phyloP scores from a whole-genome alignment of 2,329 filamentous ascomycete genomes.

The Tolypocladium nubicola region DNA sequence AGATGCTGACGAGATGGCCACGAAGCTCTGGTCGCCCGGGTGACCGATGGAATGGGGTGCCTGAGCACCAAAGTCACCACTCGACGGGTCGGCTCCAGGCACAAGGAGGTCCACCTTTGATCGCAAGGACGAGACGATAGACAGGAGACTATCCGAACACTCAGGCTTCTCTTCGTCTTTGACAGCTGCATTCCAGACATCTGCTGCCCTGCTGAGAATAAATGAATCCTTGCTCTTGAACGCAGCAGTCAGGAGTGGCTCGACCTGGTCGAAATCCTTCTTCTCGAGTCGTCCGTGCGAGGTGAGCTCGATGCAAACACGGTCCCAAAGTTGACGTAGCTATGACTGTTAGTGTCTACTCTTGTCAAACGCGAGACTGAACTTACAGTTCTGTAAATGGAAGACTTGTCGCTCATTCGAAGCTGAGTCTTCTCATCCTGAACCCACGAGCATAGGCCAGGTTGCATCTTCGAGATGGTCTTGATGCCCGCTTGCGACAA shows the following conservation, averaged over 20 bases:
- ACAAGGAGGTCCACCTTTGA: constrained; percentile 36
- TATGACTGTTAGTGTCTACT: constrained; percentile 21
- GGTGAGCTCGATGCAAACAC: constrained; percentile 29
- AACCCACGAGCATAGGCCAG: constrained; percentile 53
- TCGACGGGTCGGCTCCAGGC: constrained; percentile 30
- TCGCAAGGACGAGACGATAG: constrained; percentile 50
- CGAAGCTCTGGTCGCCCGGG: constrained; percentile 32
- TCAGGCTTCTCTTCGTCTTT: constrained; percentile 45
- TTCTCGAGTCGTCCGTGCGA: constrained; percentile 24
- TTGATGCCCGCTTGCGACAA: constrained; percentile 39
- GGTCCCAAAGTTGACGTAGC: constrained; percentile 40
- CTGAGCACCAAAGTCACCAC: constrained; percentile 26
- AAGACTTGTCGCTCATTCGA: constrained; percentile 26
- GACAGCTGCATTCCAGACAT: constrained; percentile 61
- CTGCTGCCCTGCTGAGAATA: constrained; percentile 39
- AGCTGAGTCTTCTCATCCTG: constrained; percentile 40
- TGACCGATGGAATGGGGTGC: constrained; percentile 34
- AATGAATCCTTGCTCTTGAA: constrained; percentile 47
- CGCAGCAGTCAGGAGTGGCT: constrained; percentile 42
- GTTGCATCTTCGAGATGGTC: constrained; percentile 50
- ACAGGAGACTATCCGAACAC: constrained; percentile 55
- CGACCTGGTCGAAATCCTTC: constrained; percentile 40
- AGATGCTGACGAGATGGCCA: constrained; percentile 19
- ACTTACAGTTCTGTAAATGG: constrained; percentile 34
- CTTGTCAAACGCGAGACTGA: neutral